Percentiles rank a stretch among this genome's conserved stretches.
Conservation (phyloP, 164 flowering plant species). For the Kingdonia uniflora region DNA sequence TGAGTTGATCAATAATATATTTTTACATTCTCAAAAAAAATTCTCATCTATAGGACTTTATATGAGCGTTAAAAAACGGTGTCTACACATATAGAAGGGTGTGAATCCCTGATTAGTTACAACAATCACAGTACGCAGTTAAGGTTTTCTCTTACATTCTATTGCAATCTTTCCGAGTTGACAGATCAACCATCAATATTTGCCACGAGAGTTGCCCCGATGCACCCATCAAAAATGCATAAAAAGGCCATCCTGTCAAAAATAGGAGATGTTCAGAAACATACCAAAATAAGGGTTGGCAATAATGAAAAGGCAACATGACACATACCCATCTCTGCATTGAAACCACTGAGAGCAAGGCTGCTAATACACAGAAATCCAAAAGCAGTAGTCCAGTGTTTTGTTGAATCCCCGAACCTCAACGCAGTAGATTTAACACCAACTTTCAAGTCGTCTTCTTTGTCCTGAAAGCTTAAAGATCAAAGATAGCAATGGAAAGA, state of each 20-base stretch:
- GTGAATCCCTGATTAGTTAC: too few species aligned
- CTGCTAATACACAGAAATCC: conserved; percentile 59
- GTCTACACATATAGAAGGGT: too few species aligned
- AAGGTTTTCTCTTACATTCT: conserved; percentile 42
- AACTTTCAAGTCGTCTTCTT: conserved; percentile 91
- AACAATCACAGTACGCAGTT: too few species aligned
- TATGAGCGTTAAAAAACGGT: too few species aligned
- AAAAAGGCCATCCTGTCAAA: conserved; percentile 81
- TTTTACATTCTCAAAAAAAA: too few species aligned
- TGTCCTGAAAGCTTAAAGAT: conserved; percentile 47
- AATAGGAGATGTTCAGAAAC: not conserved
- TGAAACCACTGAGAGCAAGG: conserved; percentile 73
- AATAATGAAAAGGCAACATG: not conserved
- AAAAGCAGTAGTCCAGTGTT: conserved; percentile 70
- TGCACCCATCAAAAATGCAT: conserved; percentile 54
- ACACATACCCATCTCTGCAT: conserved; percentile 63
- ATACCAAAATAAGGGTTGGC: not conserved
- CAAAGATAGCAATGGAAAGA: conserved; percentile 1
- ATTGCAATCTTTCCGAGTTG: conserved; percentile 78
- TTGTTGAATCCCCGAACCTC: conserved; percentile 80
- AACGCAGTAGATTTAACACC: conserved; percentile 97
- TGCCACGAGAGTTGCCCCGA: conserved; percentile 92
- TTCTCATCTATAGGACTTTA: too few species aligned
- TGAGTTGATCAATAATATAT: too few species aligned
- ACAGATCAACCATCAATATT: conserved; percentile 68